Conservation (phyloP, 2,329 filamentous ascomycete species). For the Geosmithia flava region DNA sequence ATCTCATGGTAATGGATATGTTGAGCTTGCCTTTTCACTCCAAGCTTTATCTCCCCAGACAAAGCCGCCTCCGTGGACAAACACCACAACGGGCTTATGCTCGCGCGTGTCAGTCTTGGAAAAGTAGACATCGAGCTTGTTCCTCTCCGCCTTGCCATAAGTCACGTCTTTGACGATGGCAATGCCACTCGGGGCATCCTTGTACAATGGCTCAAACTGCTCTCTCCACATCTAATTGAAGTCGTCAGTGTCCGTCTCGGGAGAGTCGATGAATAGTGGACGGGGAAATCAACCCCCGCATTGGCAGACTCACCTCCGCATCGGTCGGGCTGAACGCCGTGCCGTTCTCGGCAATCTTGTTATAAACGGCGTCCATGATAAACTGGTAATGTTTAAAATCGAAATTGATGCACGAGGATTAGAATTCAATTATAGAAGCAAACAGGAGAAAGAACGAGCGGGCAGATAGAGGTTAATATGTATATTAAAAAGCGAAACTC, state of each 20-base stretch:
- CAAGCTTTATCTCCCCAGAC: constrained; percentile 5
- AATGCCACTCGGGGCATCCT: background rate
- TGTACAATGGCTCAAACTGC: background rate
- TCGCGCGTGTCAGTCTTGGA: background rate
- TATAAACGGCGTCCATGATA: background rate
- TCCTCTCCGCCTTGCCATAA: background rate
- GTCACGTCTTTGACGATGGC: background rate
- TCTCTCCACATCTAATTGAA: background rate
- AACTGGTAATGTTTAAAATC: too few relatives aligned
- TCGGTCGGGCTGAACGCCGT: background rate
- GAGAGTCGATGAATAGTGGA: background rate
- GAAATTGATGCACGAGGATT: too few relatives aligned
- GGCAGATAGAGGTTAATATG: too few relatives aligned
- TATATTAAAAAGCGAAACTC: too few relatives aligned
- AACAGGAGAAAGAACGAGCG: too few relatives aligned
- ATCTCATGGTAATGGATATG: background rate
- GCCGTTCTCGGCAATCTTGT: background rate
- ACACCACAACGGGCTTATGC: background rate
- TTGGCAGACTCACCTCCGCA: background rate
- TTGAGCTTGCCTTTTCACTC: constrained; percentile 4
- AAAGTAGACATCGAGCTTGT: background rate
- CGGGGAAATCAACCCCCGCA: background rate
- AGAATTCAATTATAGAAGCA: too few relatives aligned
- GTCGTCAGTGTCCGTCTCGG: background rate
- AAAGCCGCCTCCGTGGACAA: constrained; percentile 4